phyloP scores from a whole-genome alignment of 805 yeast species.

The Wickerhamiella vanderwaltii region DNA sequence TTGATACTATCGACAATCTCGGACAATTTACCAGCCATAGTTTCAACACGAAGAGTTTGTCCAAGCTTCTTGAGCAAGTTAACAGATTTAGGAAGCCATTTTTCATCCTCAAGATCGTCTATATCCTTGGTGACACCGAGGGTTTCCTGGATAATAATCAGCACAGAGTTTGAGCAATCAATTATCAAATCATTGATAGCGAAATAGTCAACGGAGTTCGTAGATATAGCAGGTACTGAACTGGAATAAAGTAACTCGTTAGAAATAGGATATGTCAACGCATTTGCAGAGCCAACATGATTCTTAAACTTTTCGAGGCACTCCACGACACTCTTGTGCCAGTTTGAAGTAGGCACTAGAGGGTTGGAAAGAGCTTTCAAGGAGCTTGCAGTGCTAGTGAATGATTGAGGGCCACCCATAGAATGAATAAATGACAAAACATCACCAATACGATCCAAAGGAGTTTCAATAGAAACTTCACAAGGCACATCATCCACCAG shows the following conservation, averaged over 20 bases:
- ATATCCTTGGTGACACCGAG: conserved; percentile 18
- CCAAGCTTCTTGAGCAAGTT: conserved; percentile 33
- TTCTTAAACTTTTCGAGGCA: background rate
- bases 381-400: background rate
- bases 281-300: background rate
- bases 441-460: background rate
- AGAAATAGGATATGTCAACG: background rate
- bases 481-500: background rate
- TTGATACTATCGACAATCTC: background rate
- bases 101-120: conserved; percentile 21
- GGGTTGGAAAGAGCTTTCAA: conserved; percentile 2
- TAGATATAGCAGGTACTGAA: background rate
- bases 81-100: conserved; percentile 52
- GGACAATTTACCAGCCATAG: conserved; percentile 30
- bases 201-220: background rate
- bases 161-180: conserved; percentile 42
- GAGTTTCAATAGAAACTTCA: background rate
- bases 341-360: background rate
- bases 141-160: conserved; percentile 54
- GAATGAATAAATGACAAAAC: background rate
- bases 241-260: background rate
- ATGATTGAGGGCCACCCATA: background rate
- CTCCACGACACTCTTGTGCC: background rate
- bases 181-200: conserved; percentile 32
- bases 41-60: conserved; percentile 33